Evolutionary conservation across 148 eudicot species (phyloP).

Genomic region (Dysphania ambrosioides): DNA sequence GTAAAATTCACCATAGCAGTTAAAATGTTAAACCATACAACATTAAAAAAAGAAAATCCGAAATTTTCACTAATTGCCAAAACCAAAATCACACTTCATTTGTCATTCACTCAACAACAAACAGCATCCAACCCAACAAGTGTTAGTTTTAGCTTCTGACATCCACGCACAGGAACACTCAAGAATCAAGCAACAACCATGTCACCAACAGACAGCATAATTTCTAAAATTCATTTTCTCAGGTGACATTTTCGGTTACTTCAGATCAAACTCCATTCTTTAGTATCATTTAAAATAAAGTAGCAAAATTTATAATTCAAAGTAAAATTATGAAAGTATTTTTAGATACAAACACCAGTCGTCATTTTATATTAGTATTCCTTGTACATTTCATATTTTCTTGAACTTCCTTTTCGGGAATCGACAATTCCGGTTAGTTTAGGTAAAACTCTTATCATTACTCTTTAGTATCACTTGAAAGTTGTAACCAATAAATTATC

Average conservation of each 20-base stretch:
- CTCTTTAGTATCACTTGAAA: too few species aligned
- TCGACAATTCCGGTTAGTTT: too few species aligned
- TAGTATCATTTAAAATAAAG: neutral
- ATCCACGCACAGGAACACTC: neutral
- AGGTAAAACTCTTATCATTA: too few species aligned
- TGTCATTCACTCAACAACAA: neutral
- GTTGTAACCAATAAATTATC: too few species aligned
- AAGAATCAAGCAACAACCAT: neutral
- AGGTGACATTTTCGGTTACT: neutral
- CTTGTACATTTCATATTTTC: neutral
- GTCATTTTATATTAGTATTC: neutral
- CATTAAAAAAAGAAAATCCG: neutral
- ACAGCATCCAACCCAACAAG: neutral
- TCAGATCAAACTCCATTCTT: neutral
- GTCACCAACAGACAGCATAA: neutral
- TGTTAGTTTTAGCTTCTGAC: neutral
- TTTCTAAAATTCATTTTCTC: too few species aligned
- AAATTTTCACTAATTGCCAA: neutral
- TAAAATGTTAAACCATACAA: neutral
- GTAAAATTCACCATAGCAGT: neutral
- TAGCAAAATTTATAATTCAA: neutral
- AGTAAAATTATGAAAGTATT: neutral
- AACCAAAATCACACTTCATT: neutral
- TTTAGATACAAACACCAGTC: neutral
- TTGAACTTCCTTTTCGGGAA: too few species aligned